Evolutionary conservation across 208 protist genomes (phyloP).

Genomic region (Novymonas esmeraldas): DNA sequence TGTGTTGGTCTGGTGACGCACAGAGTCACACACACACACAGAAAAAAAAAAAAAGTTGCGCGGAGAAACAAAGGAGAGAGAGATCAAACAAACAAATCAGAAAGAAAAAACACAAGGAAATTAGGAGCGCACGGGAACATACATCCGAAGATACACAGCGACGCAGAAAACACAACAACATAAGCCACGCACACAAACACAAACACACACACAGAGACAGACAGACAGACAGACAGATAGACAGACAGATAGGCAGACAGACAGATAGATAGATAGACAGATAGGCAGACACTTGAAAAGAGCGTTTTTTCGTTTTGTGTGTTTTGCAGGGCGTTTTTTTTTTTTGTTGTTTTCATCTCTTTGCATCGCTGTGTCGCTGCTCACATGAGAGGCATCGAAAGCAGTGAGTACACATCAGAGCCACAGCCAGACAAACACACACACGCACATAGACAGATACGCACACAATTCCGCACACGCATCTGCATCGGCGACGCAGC

Average conservation of each 20-base stretch:
- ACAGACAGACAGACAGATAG: constrained; percentile 1
- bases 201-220: background rate
- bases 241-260: background rate
- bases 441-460: constrained; percentile 1
- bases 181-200: background rate
- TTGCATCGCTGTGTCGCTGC: no score
- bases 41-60: constrained; percentile 1
- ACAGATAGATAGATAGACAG: background rate
- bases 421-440: background rate
- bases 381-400: no score
- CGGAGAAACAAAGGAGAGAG: background rate
- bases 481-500: background rate
- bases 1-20: no score
- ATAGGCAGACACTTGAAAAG: background rate
- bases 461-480: background rate
- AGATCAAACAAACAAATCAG: background rate
- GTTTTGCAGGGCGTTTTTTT: no score
- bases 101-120: background rate
- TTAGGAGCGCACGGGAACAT: background rate
- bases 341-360: no score
- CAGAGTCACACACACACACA: background rate
- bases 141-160: no score
- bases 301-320: no score
- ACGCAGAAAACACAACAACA: background rate
- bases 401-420: no score